Evolutionary conservation across 805 yeast genomes (phyloP), one percentile per base, ranked within the genome.

Genomic region (Sugiyamaella chiloensis): DNA sequence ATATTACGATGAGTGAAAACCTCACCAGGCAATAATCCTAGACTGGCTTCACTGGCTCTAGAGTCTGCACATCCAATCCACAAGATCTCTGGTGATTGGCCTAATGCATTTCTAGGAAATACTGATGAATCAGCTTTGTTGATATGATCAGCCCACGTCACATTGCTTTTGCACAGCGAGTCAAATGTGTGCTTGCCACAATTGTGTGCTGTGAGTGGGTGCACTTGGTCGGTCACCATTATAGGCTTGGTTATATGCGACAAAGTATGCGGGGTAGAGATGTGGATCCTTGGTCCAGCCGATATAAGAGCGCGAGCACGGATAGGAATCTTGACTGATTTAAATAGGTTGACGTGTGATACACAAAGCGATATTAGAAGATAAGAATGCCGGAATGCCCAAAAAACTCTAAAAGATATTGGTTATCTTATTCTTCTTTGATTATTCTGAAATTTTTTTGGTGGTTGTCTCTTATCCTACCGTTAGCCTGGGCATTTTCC

Each of bases 41-140:
- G 73, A 47, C 87, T 80, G 36, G 76, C 73, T 62, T 90, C 97
- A 54, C 89, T 85, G 48, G 87, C 84, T 58, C 98, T 80, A 2
- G 96, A 87, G 64, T 90, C 98, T 2, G 95, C 83, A 63, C 98
- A 90, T 2, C 96, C 96, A 51, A 90, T 84, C 90, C 96, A 89
- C 42, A 91, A 69, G 3, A 96, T 87, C 66, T 87, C 93, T 16
- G 98, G 98, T n/a, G 79, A 63, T 67, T 89, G 97, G 44, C 96
- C 96, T 59, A 78, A 71, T 1, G 82, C 90, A 58, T 87, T 87
- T 52, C 68, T 57, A 32, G 78, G 79, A 61, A 85, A 75, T 7
- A 86, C 66, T 40, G 74, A 72, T 0, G 88, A 84, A 58, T 80
- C 76, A 41, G 71, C 66, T 19, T 67, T 64, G 46, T 72, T 72